Conservation (phyloP, 495 filamentous ascomycete genomes). For the Aspergillus mulundensis region DNA sequence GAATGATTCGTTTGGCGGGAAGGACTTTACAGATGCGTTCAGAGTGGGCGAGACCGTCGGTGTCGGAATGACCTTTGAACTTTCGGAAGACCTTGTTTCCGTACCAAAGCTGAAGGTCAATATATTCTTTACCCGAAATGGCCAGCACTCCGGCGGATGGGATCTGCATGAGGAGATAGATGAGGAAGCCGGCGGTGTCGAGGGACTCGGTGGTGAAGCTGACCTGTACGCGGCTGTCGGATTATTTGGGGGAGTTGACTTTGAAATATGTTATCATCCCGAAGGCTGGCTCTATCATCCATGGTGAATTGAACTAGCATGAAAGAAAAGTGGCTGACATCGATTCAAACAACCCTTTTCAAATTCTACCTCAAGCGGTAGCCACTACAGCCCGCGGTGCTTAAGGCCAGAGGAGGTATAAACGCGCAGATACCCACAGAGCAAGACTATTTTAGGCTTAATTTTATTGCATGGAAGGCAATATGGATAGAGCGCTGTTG, state of each 20-base stretch:
- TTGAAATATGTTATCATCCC: constrained; percentile 64
- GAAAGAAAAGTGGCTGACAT: not conserved
- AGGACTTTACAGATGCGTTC: constrained; percentile 61
- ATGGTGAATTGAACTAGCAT: not conserved
- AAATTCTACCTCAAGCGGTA: no score
- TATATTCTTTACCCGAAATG: constrained; percentile 77
- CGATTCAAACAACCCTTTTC: no score
- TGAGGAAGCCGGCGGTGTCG: constrained; percentile 57
- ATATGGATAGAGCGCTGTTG: no score
- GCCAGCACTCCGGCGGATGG: constrained; percentile 63
- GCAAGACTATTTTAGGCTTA: no score
- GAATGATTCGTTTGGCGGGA: constrained; percentile 82
- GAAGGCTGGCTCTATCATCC: constrained; percentile 35
- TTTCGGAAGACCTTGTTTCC: constrained; percentile 23
- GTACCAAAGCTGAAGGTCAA: constrained; percentile 44
- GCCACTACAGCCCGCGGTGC: no score
- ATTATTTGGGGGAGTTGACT: constrained; percentile 65
- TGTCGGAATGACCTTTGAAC: constrained; percentile 65
- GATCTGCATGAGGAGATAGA: constrained; percentile 82
- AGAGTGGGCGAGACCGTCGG: constrained; percentile 53
- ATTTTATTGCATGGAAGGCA: no score
- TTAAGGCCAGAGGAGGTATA: no score
- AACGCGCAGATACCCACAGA: no score
- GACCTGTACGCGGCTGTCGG: constrained; percentile 83
- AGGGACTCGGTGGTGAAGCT: constrained; percentile 73